Conservation (phyloP, 345 rosid species). For the Atalantia buxifolia region DNA sequence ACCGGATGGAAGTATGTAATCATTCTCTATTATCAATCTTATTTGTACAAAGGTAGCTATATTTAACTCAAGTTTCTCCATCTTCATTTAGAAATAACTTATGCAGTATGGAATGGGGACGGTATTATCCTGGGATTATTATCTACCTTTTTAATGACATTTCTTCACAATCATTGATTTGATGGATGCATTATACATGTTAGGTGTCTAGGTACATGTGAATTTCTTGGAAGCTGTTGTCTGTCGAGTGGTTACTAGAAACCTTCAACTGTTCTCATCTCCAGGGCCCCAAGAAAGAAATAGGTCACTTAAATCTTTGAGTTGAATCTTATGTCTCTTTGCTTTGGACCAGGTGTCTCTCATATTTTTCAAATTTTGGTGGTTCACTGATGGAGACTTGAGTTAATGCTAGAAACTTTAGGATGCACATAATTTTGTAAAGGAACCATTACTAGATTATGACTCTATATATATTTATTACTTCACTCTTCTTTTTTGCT, state of each 20-base stretch:
- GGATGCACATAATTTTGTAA: background rate
- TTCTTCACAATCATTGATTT: background rate
- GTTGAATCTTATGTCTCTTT: background rate
- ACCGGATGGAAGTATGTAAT: slow-evolving; percentile 86
- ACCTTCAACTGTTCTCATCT: background rate
- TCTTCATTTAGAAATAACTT: background rate
- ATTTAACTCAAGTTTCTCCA: background rate
- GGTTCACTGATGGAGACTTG: background rate
- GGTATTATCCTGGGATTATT: background rate
- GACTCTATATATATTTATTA: background rate
- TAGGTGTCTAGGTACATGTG: background rate
- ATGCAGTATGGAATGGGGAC: slow-evolving; percentile 1
- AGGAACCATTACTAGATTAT: no score
- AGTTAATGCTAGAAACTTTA: background rate
- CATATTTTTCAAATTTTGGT: background rate
- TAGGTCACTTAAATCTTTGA: background rate
- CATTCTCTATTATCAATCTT: background rate
- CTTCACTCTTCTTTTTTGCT: background rate
- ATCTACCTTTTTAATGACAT: background rate
- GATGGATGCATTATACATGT: background rate
- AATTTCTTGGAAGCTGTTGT: background rate
- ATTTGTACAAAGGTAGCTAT: background rate
- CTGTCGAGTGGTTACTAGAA: background rate
- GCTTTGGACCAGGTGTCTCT: background rate
- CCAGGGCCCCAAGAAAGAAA: background rate